Evolutionary conservation across 371 early-diverging fungal species (phyloP).

Genomic region (Nematocida sp.): DNA sequence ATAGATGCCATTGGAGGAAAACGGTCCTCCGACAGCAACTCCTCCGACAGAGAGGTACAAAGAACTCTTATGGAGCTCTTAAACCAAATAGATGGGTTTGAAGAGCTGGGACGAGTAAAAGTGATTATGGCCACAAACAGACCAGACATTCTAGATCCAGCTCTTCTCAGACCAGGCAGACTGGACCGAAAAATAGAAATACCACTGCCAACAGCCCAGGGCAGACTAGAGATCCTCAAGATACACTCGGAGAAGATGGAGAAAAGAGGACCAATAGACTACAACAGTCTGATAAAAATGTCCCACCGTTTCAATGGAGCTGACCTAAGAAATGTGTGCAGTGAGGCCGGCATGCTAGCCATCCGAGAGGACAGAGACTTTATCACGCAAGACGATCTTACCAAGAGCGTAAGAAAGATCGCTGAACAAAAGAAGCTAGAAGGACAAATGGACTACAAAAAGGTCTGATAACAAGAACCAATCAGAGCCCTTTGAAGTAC

Average conservation of each 20-base stretch:
- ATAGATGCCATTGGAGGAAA: constrained; percentile 99
- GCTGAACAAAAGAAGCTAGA: constrained; percentile 94
- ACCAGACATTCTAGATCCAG: constrained; percentile 95
- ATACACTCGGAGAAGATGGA: constrained; percentile 86
- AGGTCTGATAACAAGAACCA: constrained; percentile 40
- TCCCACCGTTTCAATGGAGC: constrained; percentile 97
- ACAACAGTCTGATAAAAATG: constrained; percentile 87
- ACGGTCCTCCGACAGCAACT: constrained; percentile 92
- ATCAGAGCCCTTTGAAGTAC: background rate
- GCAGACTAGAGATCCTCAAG: constrained; percentile 87
- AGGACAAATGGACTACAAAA: constrained; percentile 82
- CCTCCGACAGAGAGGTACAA: constrained; percentile 97
- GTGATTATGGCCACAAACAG: constrained; percentile 99
- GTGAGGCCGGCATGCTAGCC: constrained; percentile 99
- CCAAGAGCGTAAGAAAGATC: constrained; percentile 97
- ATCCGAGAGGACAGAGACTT: constrained; percentile 96
- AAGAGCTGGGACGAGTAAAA: constrained; percentile 90
- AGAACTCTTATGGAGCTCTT: constrained; percentile 97
- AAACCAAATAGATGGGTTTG: constrained; percentile 99
- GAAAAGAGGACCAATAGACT: constrained; percentile 85
- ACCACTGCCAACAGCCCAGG: constrained; percentile 80
- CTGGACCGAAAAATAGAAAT: constrained; percentile 97
- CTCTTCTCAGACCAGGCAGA: constrained; percentile 89
- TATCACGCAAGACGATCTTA: constrained; percentile 92
- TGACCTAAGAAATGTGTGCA: constrained; percentile 95